Evolutionary conservation across 352 stramenopile species (phyloP), one percentile per base, ranked within the genome.

Genomic region (Pythium apleroticum): DNA sequence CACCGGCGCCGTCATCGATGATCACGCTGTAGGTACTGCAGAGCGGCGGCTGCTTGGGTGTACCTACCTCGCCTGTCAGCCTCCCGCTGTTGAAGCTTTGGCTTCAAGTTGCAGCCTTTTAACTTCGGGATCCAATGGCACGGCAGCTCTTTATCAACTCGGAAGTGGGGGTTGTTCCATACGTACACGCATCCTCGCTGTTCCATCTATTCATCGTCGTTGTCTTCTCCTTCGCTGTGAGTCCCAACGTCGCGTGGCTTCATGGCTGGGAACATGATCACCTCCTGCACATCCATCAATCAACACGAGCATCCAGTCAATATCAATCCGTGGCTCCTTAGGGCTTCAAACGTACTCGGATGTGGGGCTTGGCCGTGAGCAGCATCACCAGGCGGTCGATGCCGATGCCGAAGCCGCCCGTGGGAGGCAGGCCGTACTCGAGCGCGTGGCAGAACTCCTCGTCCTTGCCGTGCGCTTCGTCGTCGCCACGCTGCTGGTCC

Each of bases 201-300:
- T 20, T 28, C 7, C 54, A 11, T 54, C 25, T 39, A 39, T 54
- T 39, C 20, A 20, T 60, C 15, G 28, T 65, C 27, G 9, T 68
- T 19, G 22, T 54, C 57, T 35, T 56, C 31, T 33, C 6, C 48
- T 8, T 48, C 48, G 31, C 3, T 58, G 30, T 31, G 22, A 4
- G 22, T 22, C 2, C 43, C 35, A 1, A 57, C 48, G 1, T 73
- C 57, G 27, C 60, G 61, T 10, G 95, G 97, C 75, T 99, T 99
- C 97, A 99, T 99, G 19, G 97, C 97, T 35, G 98, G 98, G 80
- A 99, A 99, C 54, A 99, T 79, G 57, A 99, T 90, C 27, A 99
- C 97, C 77, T 99, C 98, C 88, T 99, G 96, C 28, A 76, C 28
- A 35, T 57, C 30, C 30, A 33, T 33, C 30, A 33, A 33, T 33